Conservation (phyloP, 192 early-diverging fungal species). For the Podila clonocystis region DNA sequence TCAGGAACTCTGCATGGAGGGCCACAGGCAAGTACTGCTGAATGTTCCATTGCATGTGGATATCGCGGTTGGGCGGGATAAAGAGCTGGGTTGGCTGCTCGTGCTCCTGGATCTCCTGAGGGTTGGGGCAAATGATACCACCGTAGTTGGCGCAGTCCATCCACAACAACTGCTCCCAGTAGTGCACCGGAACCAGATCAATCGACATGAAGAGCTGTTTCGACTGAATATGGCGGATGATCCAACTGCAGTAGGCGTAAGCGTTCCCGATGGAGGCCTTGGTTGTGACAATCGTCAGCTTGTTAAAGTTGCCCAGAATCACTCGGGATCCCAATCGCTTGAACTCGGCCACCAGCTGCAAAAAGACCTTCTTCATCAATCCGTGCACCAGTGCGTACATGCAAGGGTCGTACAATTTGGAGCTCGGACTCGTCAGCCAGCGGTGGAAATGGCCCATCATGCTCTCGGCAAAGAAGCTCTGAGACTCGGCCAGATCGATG, state of each 20-base stretch:
- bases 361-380: slow-evolving; percentile 91
- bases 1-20: slow-evolving; percentile 76
- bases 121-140: slow-evolving; percentile 59
- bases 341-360: slow-evolving; percentile 86
- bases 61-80: slow-evolving; percentile 20
- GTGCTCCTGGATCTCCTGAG: slow-evolving; percentile 38
- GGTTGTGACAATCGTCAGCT: slow-evolving; percentile 81
- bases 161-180: slow-evolving; percentile 90
- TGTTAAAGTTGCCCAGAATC: slow-evolving; percentile 84
- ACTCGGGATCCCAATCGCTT: slow-evolving; percentile 79
- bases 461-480: slow-evolving; percentile 74
- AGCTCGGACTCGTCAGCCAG: slow-evolving; percentile 83
- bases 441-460: slow-evolving; percentile 88
- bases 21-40: slow-evolving; percentile 84
- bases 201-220: slow-evolving; percentile 83
- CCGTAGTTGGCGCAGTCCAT: slow-evolving; percentile 93
- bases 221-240: slow-evolving; percentile 71
- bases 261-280: slow-evolving; percentile 81
- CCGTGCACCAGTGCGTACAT: slow-evolving; percentile 81
- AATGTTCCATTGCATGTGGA: slow-evolving; percentile 92
- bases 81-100: slow-evolving; percentile 26
- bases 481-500: slow-evolving; percentile 67
- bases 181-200: slow-evolving; percentile 71
- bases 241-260: slow-evolving; percentile 76
- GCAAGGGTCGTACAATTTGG: slow-evolving; percentile 87